These are phyloP conservation scores for Eimeria acervulina DNA, from an alignment of 169 alveolate species.

Conservation along the genomic window DNA sequence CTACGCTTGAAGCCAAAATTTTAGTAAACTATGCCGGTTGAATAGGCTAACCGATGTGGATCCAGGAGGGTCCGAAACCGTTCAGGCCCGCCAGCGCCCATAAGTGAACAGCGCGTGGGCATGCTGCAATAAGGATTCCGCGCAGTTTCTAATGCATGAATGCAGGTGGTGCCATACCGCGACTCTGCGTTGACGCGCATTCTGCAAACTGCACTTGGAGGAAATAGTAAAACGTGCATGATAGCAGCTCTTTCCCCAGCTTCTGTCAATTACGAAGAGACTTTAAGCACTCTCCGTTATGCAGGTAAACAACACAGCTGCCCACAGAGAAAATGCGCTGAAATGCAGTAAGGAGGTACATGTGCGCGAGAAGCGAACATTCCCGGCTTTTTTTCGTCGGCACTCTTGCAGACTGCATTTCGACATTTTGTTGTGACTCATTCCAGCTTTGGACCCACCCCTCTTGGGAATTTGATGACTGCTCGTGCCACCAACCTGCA, in stretches of 20 bases:
- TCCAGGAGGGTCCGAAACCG: background rate
- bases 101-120: no score
- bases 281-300: slow-evolving; percentile 93
- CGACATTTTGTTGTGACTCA: background rate
- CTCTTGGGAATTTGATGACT: background rate
- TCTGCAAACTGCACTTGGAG: slow-evolving; percentile 95
- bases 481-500: background rate
- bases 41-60: background rate
- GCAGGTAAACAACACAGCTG: slow-evolving; percentile 85
- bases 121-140: background rate
- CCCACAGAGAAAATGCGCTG: background rate
- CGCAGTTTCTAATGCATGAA: background rate
- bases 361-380: background rate
- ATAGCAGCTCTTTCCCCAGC: slow-evolving; percentile 96
- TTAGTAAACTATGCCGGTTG: background rate
- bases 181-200: slow-evolving; percentile 96
- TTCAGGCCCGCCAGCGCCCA: no score
- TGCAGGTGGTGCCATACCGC: slow-evolving; percentile 94
- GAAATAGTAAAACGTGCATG: slow-evolving; percentile 94
- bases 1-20: background rate
- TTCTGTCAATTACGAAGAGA: slow-evolving; percentile 93
- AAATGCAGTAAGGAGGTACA: background rate
- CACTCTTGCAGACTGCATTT: background rate
- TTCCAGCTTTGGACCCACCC: background rate
- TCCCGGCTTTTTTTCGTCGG: background rate